These are phyloP conservation scores for Amanita molliuscula DNA, from an alignment of 768 basidiomycete species.

Conservation along the genomic window DNA sequence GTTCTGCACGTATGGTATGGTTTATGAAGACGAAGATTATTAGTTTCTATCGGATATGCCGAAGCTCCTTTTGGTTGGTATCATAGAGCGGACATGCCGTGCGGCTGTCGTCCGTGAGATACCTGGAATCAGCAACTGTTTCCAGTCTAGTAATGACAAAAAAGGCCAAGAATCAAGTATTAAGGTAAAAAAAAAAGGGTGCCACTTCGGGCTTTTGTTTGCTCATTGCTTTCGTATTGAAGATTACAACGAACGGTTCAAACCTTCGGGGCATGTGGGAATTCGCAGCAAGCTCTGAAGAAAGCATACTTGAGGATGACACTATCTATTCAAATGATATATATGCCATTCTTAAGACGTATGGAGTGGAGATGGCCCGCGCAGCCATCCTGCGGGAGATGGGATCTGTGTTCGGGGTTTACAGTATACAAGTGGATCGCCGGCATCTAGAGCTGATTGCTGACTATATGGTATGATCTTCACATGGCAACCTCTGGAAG, in stretches of 20 bases:
- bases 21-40: not conserved
- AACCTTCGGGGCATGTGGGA: conserved; percentile 88
- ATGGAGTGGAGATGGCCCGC: conserved; percentile 96
- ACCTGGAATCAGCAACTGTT: conserved; percentile 79
- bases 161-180: conserved; percentile 36
- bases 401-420: conserved; percentile 83
- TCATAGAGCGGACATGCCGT: conserved; percentile 81
- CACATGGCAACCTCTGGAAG: not conserved
- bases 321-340: conserved; percentile 92
- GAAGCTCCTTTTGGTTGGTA: conserved; percentile 87
- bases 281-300: conserved; percentile 41
- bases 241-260: conserved; percentile 88
- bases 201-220: not conserved
- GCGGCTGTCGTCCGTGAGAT: conserved; percentile 86
- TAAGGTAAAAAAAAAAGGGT: conserved; percentile 28
- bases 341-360: conserved; percentile 80
- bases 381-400: conserved; percentile 87
- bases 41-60: conserved; percentile 86
- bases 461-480: conserved; percentile 86
- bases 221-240: not conserved
- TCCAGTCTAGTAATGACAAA: conserved; percentile 58
- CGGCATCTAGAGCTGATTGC: conserved; percentile 95
- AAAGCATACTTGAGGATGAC: conserved; percentile 63
- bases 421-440: conserved; percentile 91
- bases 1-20: conserved; percentile 4